These are phyloP conservation scores for Cucumis hystrix DNA, from an alignment of 306 rosid species.

Conservation along the genomic window DNA sequence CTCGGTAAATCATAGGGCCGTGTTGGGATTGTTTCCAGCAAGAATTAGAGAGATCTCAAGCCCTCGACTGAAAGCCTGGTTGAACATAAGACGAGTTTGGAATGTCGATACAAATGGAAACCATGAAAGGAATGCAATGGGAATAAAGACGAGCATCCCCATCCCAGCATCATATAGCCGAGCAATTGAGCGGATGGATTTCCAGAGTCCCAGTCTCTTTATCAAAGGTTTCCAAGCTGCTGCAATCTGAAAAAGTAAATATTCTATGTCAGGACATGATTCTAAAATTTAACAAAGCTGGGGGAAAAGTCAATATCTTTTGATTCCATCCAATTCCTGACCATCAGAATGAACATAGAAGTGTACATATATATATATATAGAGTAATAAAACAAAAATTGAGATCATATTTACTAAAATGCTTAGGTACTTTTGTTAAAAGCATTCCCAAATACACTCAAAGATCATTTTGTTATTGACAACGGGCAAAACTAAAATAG, in stretches of 20 bases:
- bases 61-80: constrained; percentile 94
- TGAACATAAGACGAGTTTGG: constrained; percentile 94
- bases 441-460: neutral
- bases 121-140: constrained; percentile 75
- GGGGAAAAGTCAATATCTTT: neutral
- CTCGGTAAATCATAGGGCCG: constrained; percentile 31
- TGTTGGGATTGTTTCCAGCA: constrained; percentile 80
- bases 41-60: constrained; percentile 81
- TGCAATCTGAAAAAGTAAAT: constrained; percentile 49
- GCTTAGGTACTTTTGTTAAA: neutral
- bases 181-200: constrained; percentile 69
- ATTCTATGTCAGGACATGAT: constrained; percentile 5
- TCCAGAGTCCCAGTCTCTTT: constrained; percentile 68
- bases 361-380: too few species aligned
- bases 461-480: neutral
- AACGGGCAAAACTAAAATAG: neutral
- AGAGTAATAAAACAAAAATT: too few species aligned
- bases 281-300: neutral
- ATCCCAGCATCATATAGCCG: constrained; percentile 86
- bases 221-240: constrained; percentile 82
- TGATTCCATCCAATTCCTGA: neutral
- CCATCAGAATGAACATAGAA: neutral
- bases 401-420: neutral
- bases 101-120: constrained; percentile 89
- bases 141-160: constrained; percentile 87